Conservation (phyloP, 164 flowering plant species). For the Litsea cubeba region DNA sequence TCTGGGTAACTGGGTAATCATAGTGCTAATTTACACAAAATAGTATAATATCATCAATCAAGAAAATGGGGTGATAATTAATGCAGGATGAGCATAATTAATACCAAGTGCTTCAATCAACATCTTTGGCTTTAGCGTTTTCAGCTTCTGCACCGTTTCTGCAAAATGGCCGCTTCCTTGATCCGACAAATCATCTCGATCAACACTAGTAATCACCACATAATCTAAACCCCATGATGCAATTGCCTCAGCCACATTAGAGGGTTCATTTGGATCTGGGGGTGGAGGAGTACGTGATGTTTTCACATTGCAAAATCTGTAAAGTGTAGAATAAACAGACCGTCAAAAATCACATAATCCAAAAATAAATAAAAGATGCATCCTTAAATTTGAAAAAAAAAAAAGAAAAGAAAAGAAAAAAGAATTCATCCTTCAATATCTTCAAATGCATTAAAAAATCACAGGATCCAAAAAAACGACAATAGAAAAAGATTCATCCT, state of each 20-base stretch:
- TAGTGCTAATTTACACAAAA: no score
- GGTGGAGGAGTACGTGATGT: constrained; percentile 96
- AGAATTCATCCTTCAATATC: no score
- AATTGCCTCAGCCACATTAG: constrained; percentile 94
- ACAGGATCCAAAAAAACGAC: background rate
- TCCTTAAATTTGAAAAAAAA: no score
- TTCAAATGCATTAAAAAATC: no score
- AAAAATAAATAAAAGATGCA: no score
- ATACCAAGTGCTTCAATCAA: constrained; percentile 96
- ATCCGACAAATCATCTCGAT: constrained; percentile 91
- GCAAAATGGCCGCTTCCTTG: constrained; percentile 98
- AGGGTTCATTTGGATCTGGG: constrained; percentile 91
- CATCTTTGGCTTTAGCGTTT: constrained; percentile 70
- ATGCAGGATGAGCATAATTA: constrained; percentile 8
- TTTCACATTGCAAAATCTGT: constrained; percentile 97
- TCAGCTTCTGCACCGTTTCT: constrained; percentile 84
- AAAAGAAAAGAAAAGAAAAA: no score
- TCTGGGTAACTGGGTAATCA: no score
- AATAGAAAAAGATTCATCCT: no score
- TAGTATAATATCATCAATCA: background rate
- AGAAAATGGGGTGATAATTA: no score
- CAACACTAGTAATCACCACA: constrained; percentile 96
- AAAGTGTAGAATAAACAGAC: constrained; percentile 1
- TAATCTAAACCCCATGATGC: constrained; percentile 99
- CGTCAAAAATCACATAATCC: background rate